A percentile compares a stretch with the other conserved stretches of the same genome.
Conservation (phyloP, 2,329 filamentous ascomycete species). For the Fusarium udum region DNA sequence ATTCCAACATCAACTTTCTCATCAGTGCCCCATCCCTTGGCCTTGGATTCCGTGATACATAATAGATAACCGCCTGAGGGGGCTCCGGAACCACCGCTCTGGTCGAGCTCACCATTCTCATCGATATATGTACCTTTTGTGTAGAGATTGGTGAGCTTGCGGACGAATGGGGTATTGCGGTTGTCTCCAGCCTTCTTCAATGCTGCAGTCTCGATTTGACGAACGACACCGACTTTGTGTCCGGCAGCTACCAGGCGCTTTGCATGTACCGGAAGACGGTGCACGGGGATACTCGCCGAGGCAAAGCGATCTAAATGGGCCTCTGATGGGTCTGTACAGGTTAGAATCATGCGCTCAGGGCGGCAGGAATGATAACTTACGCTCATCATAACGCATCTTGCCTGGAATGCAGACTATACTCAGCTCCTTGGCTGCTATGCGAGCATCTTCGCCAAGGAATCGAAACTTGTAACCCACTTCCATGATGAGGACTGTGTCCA, state of each 20-base stretch:
- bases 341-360: not conserved
- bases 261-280: conserved; percentile 90
- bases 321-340: conserved; percentile 76
- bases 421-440: conserved; percentile 86
- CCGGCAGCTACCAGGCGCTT: conserved; percentile 92
- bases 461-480: conserved; percentile 98
- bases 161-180: conserved; percentile 87
- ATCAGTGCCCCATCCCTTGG: conserved; percentile 82
- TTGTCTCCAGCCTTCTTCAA: conserved; percentile 96
- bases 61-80: conserved; percentile 86
- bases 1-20: conserved; percentile 94
- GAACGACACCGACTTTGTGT: conserved; percentile 94
- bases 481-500: conserved; percentile 89
- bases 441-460: conserved; percentile 95
- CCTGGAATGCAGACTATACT: conserved; percentile 97
- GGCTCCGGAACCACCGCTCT: conserved; percentile 53
- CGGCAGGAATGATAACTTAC: conserved; percentile 52
- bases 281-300: conserved; percentile 93
- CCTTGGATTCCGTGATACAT: conserved; percentile 88
- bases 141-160: conserved; percentile 95
- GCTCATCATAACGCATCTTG: conserved; percentile 93
- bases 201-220: conserved; percentile 94
- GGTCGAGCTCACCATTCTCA: conserved; percentile 83
- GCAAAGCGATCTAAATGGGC: conserved; percentile 92
- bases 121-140: conserved; percentile 98